Conservation (phyloP, 495 filamentous ascomycete genomes). For the Diplogelasinospora grovesii region DNA sequence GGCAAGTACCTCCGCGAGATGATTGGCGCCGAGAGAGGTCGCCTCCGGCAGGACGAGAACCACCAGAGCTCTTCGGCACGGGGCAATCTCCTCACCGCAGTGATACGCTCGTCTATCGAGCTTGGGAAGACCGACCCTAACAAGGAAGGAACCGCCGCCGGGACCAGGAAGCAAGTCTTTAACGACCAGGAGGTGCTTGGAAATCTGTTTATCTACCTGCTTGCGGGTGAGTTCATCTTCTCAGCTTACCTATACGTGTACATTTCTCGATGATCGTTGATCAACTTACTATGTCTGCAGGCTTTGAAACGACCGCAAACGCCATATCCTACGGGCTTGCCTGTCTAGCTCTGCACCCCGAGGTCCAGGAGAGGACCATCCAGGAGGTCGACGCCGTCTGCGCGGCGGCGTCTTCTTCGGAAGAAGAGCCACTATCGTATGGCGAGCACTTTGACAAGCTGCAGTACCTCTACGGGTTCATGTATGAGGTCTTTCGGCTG, state of each 20-base stretch:
- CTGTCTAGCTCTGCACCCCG: background rate
- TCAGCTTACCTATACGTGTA: too few species aligned
- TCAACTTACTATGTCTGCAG: background rate
- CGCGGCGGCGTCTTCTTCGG: background rate
- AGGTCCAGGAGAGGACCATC: background rate
- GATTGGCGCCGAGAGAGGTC: background rate
- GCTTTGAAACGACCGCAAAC: constrained; percentile 16
- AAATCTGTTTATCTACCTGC: constrained; percentile 14
- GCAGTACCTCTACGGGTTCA: background rate
- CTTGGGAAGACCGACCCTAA: background rate
- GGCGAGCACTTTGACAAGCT: background rate
- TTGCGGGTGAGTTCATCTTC: constrained; percentile 9
- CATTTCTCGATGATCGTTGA: background rate
- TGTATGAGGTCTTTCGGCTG: background rate
- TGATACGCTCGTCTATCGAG: background rate
- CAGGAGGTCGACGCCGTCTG: background rate
- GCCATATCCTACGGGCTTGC: constrained; percentile 12
- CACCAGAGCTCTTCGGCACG: background rate
- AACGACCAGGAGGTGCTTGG: constrained; percentile 16
- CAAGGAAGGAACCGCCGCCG: constrained; percentile 8
- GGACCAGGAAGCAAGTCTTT: constrained; percentile 9
- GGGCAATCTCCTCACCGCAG: background rate
- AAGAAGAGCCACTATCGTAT: background rate
- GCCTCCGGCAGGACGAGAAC: too few species aligned
- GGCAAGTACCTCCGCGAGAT: background rate